Evolutionary conservation across 192 early-diverging fungal genomes (phyloP), one percentile per base, ranked within the genome.

Genomic region (Lunasporangiospora selenospora): DNA sequence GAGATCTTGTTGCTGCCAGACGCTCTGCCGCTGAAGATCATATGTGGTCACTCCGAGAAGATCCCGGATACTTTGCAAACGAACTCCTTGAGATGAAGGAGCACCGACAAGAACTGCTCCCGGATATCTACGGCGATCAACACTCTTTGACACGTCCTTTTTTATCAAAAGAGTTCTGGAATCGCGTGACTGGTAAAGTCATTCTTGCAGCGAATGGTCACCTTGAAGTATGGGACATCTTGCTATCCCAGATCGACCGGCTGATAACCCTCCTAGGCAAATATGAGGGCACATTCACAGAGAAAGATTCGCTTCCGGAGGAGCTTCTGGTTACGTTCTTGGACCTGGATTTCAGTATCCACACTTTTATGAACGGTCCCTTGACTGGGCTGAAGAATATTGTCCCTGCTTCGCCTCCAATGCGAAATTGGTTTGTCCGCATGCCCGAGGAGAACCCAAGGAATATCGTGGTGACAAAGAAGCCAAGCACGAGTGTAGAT

Each of bases 41-140:
- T 23, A 40, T 58, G 27, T 67, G 65, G 55, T 67, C 56, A 30
- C 41, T 67, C 23, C 47, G 65, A n/a, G 65, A 67, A 36, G 65
- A 67, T 47, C 65, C 65, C 19, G 19, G 55, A 18, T 67, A 67
- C 36, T 67, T 67, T 67, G 49, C 47, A 26, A 34, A 53, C 29
- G 19, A 19, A 13, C 11, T 58, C 27, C 40, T 67, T 23, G 65
- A 67, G 9, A 58, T 58, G 48, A 58, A 58, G 56, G 65, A 67
- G 31, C 65, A 67, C 29, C 65, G 65, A 58, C 47, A 58, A 30
- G 65, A 67, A 11, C 15, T 51, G 6, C 55, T 67, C 44, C 34
- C 21, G 42, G 65, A 67, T 29, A 45, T 12, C 49, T 21, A 33
- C 4, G 65, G 65, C 53, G 49, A 27, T 16, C 27, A 38, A 32